Evolutionary conservation across 176 grass and related monocot genomes (phyloP), one percentile per base, ranked within the genome.

Genomic region (Aegilops sharonensis): DNA sequence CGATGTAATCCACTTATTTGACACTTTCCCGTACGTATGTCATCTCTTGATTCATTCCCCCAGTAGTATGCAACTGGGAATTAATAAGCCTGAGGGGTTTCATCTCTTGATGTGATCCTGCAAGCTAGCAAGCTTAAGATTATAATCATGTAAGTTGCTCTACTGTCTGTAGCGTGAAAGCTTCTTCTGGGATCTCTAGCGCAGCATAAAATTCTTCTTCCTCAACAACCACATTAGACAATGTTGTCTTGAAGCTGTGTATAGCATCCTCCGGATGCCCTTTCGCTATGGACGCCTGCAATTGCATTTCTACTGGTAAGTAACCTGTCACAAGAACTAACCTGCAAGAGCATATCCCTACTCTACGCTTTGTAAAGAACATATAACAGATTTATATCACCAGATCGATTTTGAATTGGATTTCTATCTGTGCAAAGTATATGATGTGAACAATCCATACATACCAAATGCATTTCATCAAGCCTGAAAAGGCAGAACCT

Each of bases 201-300:
- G 69, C 8, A 11, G 68, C 40, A 54, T 29, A 42, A 39, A 84
- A 68, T 15, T 90, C 36, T 66, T 85, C 66, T 21, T 92, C 91
- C 56, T 74, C 69, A 43, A 88, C 39, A 29, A 35, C 50, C 66
- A 57, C 64, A 79, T 62, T 31, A 30, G 87, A 21, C 10, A 90
- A 67, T 20, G 79, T 81, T 69, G 45, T 66, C 81, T 57, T 88
- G 82, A 81, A 91, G 66, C 54, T 89, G 27, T 43, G 81, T 62
- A 63, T 82, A 72, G 87, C 89, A 85, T 97, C 85, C 35, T 81
- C 87, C 24, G 80, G 87, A 82, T 90, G 54, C 32, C 91, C 94
- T 88, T 90, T 94, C 5, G 91, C 94, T 50, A 94, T 62, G 62
- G 85, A 88, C 78, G 87, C 94, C 94, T 94, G 83, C 57, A 87